Conservation (phyloP, 2,329 filamentous ascomycete species). For the Parastagonospora nodorum region DNA sequence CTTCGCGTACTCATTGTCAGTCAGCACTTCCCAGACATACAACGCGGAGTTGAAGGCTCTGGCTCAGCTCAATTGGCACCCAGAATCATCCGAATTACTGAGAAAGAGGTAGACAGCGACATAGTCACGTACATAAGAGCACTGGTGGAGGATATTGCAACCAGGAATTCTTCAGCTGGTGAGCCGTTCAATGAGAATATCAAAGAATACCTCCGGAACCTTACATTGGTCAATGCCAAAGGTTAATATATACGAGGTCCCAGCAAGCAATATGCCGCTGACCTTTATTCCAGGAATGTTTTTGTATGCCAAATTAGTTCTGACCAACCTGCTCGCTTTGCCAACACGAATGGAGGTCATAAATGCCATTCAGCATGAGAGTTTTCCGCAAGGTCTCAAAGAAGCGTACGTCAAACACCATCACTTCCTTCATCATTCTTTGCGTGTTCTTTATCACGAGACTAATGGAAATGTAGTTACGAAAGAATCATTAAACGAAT, state of each 20-base stretch:
- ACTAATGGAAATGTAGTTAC: slow-evolving; percentile 16
- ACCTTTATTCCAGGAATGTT: slow-evolving; percentile 28
- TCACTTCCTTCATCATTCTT: no score
- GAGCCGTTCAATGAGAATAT: slow-evolving; percentile 19
- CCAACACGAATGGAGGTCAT: slow-evolving; percentile 19
- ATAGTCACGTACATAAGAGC: slow-evolving; percentile 20
- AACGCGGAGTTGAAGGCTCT: slow-evolving; percentile 9
- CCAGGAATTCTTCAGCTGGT: slow-evolving; percentile 5
- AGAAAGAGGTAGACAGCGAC: slow-evolving; percentile 22
- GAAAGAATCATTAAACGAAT: slow-evolving; percentile 30
- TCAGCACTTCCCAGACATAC: slow-evolving; percentile 31
- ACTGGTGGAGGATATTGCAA: slow-evolving; percentile 20
- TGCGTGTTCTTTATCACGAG: neutral
- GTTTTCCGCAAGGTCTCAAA: slow-evolving; percentile 23
- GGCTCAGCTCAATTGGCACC: slow-evolving; percentile 7
- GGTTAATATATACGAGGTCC: slow-evolving; percentile 16
- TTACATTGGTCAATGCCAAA: slow-evolving; percentile 26
- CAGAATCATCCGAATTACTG: slow-evolving; percentile 15
- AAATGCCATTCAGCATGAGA: slow-evolving; percentile 14
- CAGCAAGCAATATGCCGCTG: neutral
- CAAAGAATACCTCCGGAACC: slow-evolving; percentile 22
- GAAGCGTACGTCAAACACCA: slow-evolving; percentile 22
- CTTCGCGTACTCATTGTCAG: slow-evolving; percentile 32
- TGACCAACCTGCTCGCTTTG: slow-evolving; percentile 21
- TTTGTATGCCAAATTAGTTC: slow-evolving; percentile 32